Conservation (phyloP, 805 yeast genomes). For the Yamadazyma takamatsuzukensis region DNA sequence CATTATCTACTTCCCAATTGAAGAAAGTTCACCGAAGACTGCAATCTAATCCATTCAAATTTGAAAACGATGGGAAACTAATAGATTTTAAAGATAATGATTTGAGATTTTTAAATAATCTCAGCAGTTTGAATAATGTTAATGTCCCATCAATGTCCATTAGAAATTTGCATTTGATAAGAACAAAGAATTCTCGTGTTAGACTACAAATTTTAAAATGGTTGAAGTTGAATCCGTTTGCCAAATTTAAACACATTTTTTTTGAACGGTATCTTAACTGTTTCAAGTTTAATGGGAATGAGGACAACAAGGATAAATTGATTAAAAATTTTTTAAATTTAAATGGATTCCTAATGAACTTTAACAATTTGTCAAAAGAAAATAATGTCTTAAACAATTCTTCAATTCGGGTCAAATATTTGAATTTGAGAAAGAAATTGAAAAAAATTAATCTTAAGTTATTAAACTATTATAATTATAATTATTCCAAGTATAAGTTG, state of each 20-base stretch:
- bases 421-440: neutral
- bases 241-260: conserved; percentile 19
- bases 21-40: too few species aligned
- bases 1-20: too few species aligned
- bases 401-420: neutral
- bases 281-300: too few species aligned
- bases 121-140: neutral
- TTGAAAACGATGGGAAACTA: conserved; percentile 23
- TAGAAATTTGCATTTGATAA: conserved; percentile 15
- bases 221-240: conserved; percentile 36
- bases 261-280: conserved; percentile 15
- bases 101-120: conserved; percentile 22
- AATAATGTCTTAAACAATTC: neutral
- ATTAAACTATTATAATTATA: neutral
- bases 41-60: conserved; percentile 12
- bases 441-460: neutral
- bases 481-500: too few species aligned
- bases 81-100: conserved; percentile 36
- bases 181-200: conserved; percentile 16
- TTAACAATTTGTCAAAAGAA: neutral
- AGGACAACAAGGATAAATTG: too few species aligned
- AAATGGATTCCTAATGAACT: conserved; percentile 4
- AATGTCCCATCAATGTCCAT: conserved; percentile 2
- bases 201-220: conserved; percentile 32
- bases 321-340: conserved; percentile 3